Conservation (phyloP, 2,329 filamentous ascomycete species). For the Orbilia javanica region DNA sequence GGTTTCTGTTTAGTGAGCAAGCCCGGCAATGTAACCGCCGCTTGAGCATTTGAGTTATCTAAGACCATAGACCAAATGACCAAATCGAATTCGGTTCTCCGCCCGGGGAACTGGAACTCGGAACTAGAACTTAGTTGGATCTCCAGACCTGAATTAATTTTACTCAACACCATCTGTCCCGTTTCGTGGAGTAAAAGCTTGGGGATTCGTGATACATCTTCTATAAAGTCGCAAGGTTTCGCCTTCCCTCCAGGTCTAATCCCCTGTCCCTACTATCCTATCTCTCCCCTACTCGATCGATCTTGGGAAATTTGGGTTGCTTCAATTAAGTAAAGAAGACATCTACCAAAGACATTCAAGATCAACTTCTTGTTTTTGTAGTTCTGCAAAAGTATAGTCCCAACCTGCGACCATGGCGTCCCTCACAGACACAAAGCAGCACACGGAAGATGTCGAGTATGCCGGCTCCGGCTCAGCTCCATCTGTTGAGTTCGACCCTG, state of each 20-base stretch:
- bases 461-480: slow-evolving; percentile 39
- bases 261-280: slow-evolving; percentile 16
- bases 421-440: slow-evolving; percentile 48
- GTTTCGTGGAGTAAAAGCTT: slow-evolving; percentile 39
- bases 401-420: slow-evolving; percentile 25
- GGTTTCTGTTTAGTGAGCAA: not conserved
- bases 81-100: slow-evolving; percentile 44
- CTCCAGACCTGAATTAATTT: slow-evolving; percentile 37
- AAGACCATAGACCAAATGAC: slow-evolving; percentile 15
- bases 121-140: slow-evolving; percentile 11
- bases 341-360: slow-evolving; percentile 11
- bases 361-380: not conserved
- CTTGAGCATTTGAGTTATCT: slow-evolving; percentile 1
- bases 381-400: not conserved
- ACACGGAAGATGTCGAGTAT: slow-evolving; percentile 53
- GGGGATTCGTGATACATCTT: slow-evolving; percentile 35
- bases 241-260: slow-evolving; percentile 10
- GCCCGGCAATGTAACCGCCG: slow-evolving; percentile 33
- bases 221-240: slow-evolving; percentile 56
- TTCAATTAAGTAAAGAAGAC: not conserved
- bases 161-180: slow-evolving; percentile 41
- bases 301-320: slow-evolving; percentile 20
- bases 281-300: slow-evolving; percentile 13
- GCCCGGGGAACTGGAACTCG: slow-evolving; percentile 50
- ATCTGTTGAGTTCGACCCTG: slow-evolving; percentile 53